phyloP scores from a whole-genome alignment of 306 rosid species.

The Elaeagnus macrophylla region DNA sequence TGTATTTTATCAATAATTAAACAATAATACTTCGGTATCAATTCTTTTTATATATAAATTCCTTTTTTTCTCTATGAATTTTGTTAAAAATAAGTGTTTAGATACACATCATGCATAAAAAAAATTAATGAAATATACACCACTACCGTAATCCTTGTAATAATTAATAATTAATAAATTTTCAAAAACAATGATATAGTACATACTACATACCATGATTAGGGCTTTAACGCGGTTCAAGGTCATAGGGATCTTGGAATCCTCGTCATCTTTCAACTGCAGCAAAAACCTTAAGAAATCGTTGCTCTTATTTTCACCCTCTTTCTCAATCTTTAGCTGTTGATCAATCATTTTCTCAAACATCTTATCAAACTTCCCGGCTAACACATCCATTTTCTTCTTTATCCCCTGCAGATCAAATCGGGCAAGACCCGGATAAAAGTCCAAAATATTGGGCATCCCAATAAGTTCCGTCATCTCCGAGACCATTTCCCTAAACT shows the following conservation, averaged over 20 bases:
- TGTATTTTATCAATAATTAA: too few species aligned
- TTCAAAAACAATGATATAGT: neutral
- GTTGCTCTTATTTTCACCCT: neutral
- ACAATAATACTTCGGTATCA: too few species aligned
- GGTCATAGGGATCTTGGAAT: slow-evolving; percentile 42
- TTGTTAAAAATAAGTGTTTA: too few species aligned
- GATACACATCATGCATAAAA: too few species aligned
- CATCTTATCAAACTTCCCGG: slow-evolving; percentile 32
- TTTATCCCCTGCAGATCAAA: slow-evolving; percentile 62
- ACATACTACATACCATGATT: slow-evolving; percentile 38
- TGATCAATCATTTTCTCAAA: slow-evolving; percentile 40
- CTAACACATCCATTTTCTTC: slow-evolving; percentile 24
- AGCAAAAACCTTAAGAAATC: slow-evolving; percentile 55
- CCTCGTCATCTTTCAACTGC: slow-evolving; percentile 40
- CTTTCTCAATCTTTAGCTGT: slow-evolving; percentile 10
- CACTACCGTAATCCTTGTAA: neutral
- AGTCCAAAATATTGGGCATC: slow-evolving; percentile 57
- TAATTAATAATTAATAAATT: neutral
- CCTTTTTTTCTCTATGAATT: too few species aligned
- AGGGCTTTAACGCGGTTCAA: slow-evolving; percentile 43
- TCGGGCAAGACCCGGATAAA: slow-evolving; percentile 48
- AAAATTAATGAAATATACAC: too few species aligned
- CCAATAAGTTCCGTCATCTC: slow-evolving; percentile 29
- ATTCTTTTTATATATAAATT: too few species aligned
- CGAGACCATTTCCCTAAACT: slow-evolving; percentile 44